These are phyloP conservation scores for Xylaria curta DNA, from an alignment of 495 filamentous ascomycete genomes.

Conservation along the genomic window DNA sequence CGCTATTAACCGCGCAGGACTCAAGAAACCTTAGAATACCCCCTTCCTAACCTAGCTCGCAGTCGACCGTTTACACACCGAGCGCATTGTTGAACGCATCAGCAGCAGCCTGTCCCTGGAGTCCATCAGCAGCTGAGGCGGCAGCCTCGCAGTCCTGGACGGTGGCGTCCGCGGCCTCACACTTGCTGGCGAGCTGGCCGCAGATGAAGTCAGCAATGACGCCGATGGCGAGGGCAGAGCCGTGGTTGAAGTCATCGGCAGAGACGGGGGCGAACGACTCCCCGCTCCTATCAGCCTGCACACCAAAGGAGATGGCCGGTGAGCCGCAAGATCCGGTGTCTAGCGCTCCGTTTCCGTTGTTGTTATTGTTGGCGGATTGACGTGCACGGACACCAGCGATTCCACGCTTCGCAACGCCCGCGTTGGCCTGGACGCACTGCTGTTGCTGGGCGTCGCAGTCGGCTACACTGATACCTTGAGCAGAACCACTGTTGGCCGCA, in stretches of 20 bases:
- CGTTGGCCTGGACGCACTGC: slow-evolving; percentile 49
- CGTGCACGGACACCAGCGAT: slow-evolving; percentile 11
- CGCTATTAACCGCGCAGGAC: neutral
- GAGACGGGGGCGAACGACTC: slow-evolving; percentile 59
- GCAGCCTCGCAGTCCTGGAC: slow-evolving; percentile 56
- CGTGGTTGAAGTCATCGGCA: slow-evolving; percentile 62
- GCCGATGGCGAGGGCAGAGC: slow-evolving; percentile 60
- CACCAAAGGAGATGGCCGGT: slow-evolving; percentile 62
- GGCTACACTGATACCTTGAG: slow-evolving; percentile 37
- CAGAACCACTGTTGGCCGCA: slow-evolving; percentile 57
- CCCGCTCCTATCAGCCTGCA: slow-evolving; percentile 58
- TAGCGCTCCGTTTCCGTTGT: slow-evolving; percentile 9
- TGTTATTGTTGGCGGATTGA: slow-evolving; percentile 22
- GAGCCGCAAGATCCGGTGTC: slow-evolving; percentile 59
- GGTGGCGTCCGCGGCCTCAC: slow-evolving; percentile 55
- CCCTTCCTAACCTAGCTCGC: neutral
- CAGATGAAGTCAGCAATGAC: slow-evolving; percentile 65
- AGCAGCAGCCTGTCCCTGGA: slow-evolving; percentile 59
- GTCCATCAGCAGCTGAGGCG: slow-evolving; percentile 45
- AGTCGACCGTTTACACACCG: slow-evolving; percentile 37
- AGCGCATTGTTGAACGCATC: slow-evolving; percentile 62
- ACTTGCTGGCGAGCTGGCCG: slow-evolving; percentile 56
- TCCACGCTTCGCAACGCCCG: slow-evolving; percentile 22
- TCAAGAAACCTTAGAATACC: neutral
- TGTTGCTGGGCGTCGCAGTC: slow-evolving; percentile 59